Conservation (phyloP, 2,329 filamentous ascomycete species). For the Neofusicoccum umdonicola region DNA sequence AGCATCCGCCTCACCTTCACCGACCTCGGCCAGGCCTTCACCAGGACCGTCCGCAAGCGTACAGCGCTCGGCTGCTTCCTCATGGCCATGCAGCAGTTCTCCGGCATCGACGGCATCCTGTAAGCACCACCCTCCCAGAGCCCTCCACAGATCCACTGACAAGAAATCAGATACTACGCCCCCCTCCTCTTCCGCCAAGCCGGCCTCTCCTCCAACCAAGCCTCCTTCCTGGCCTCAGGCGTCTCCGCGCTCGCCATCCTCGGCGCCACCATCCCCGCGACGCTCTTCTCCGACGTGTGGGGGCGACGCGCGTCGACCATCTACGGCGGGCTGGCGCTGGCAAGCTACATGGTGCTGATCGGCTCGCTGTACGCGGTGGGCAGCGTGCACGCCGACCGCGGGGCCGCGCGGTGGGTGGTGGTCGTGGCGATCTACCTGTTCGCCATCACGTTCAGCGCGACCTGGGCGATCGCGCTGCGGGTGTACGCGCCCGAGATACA, state of each 20-base stretch:
- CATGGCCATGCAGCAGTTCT: slow-evolving; percentile 59
- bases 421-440: slow-evolving; percentile 51
- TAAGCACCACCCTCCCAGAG: slow-evolving; percentile 25
- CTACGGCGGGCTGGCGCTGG: slow-evolving; percentile 52
- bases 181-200: slow-evolving; percentile 60
- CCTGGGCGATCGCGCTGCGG: slow-evolving; percentile 57
- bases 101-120: slow-evolving; percentile 61
- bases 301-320: slow-evolving; percentile 56
- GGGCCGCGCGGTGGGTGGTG: slow-evolving; percentile 50
- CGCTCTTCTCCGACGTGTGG: slow-evolving; percentile 58
- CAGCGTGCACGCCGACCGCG: slow-evolving; percentile 39
- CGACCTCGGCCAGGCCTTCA: slow-evolving; percentile 24
- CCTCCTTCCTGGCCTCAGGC: slow-evolving; percentile 61
- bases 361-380: slow-evolving; percentile 52
- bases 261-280: slow-evolving; percentile 55
- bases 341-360: slow-evolving; percentile 54
- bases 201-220: slow-evolving; percentile 53
- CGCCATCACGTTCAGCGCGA: slow-evolving; percentile 45
- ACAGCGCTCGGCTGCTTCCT: slow-evolving; percentile 52
- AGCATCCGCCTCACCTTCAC: slow-evolving; percentile 23
- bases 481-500: slow-evolving; percentile 61
- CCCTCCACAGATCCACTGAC: too few relatives aligned
- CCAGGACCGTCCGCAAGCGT: slow-evolving; percentile 34
- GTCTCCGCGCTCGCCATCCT: slow-evolving; percentile 60
- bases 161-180: slow-evolving; percentile 47